Conservation (phyloP, 495 filamentous ascomycete species). For the Podospora pseudocomata region DNA sequence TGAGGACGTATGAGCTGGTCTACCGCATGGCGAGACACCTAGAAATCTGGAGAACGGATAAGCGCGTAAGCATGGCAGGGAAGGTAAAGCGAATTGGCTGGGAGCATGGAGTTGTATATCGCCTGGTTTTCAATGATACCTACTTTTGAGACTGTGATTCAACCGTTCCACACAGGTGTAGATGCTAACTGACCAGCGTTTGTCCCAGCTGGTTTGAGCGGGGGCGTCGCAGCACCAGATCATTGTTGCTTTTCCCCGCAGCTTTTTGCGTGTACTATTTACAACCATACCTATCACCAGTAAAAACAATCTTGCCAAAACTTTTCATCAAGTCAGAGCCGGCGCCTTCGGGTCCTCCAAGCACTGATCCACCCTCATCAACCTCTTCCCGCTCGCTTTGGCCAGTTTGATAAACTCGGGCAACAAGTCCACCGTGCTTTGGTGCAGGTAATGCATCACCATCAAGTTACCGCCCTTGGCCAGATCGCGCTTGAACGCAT, state of each 20-base stretch:
- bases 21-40: background rate
- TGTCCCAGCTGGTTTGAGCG: too few species aligned
- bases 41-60: background rate
- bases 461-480: constrained; percentile 65
- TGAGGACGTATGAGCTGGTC: constrained; percentile 45
- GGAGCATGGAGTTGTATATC: background rate
- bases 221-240: too few species aligned
- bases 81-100: background rate
- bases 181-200: too few species aligned
- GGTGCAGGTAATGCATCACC: constrained; percentile 73
- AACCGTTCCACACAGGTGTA: background rate
- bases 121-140: background rate
- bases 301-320: background rate
- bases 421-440: constrained; percentile 64
- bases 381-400: constrained; percentile 59
- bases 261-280: background rate
- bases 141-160: background rate
- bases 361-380: constrained; percentile 81
- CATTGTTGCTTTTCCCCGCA: background rate
- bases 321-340: constrained; percentile 34
- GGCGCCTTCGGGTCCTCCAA: constrained; percentile 67
- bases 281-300: background rate
- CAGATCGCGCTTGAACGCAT: constrained; percentile 68
- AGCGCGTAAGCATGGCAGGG: background rate
- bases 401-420: constrained; percentile 65